Evolutionary conservation across 768 basidiomycete species (phyloP), one percentile per base, ranked within the genome.

Genomic region (Amanita thiersii): DNA sequence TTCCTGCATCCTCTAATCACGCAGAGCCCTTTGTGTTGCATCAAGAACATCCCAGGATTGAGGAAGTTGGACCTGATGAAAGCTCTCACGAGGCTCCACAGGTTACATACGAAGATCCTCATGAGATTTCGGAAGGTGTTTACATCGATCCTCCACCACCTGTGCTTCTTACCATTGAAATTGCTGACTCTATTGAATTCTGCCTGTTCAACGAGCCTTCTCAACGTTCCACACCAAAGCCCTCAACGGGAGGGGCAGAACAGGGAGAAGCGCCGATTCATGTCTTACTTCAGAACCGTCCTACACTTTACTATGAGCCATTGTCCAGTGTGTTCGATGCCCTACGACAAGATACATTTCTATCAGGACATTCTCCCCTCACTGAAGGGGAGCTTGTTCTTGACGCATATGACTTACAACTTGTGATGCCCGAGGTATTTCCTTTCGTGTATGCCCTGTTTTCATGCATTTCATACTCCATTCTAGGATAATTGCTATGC

Each of bases 241-340:
- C 46, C 50, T 17, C 56, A 33, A 52, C 61, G 21, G 47, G 49
- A 11, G 44, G 58, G 15, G 50, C 54, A 4, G 46, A 50, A 24
- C 24, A 39, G 25, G 45, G 50, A 35, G 33, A 38, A 34, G 28
- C 45, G 30, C 52, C 50, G 37, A 47, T 59, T 23, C 54, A 59
- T n/a, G 54, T 85, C 4, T 61, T 88, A 36, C 67, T 89, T 44
- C 70, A 75, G 34, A 64, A 76, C 44, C 69, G 63, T 12, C 84
- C 85, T 2, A 82, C 77, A 3, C 64, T 88, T 5, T 89, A 85
- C 57, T 88, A 87, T 50, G 85, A 87, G 55, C 78, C 85, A 20
- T 54, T 89, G 34, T 73, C 71, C 31, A 66, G 60, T 43, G 73
- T 87, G 14, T 87, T 88, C 51, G 80, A 80, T 42, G 81, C 79